Conservation (phyloP, 495 filamentous ascomycete species). For the Aspergillus coremiiformis region DNA sequence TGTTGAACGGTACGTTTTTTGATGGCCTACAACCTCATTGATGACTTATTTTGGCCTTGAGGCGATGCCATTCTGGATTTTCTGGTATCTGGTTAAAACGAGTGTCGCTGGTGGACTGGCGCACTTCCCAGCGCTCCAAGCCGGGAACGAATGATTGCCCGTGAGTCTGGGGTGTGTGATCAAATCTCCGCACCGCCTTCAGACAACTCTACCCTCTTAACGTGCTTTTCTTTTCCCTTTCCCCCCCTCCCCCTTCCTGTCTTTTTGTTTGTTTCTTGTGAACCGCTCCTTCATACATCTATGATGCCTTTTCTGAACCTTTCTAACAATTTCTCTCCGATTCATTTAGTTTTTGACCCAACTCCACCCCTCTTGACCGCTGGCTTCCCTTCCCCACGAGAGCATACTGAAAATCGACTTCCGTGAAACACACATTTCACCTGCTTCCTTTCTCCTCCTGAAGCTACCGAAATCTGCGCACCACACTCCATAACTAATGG, state of each 20-base stretch:
- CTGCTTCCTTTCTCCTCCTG: background rate
- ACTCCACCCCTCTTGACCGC: conserved; percentile 6
- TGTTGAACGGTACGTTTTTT: conserved; percentile 40
- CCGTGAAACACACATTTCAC: background rate
- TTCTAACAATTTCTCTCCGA: conserved; percentile 1
- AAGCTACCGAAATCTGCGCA: background rate
- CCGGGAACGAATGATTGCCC: conserved; percentile 20
- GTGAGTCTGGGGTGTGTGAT: conserved; percentile 33
- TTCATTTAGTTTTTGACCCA: conserved; percentile 2
- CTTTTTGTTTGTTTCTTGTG: background rate
- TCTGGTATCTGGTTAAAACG: background rate
- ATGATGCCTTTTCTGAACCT: background rate
- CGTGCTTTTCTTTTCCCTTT: too few relatives aligned
- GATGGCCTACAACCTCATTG: conserved; percentile 12
- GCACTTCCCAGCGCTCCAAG: conserved; percentile 17
- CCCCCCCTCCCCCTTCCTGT: conserved; percentile 11
- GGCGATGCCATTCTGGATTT: background rate
- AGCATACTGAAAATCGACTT: background rate
- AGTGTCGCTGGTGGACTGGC: conserved; percentile 12
- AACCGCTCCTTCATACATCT: background rate
- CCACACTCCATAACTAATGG: conserved; percentile 34
- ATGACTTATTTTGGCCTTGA: conserved; percentile 1
- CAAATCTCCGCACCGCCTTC: conserved; percentile 47
- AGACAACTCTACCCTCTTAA: conserved; percentile 16
- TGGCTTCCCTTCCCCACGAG: background rate